Conservation (phyloP, 2,329 filamentous ascomycete genomes). For the Penicillium sp. region DNA sequence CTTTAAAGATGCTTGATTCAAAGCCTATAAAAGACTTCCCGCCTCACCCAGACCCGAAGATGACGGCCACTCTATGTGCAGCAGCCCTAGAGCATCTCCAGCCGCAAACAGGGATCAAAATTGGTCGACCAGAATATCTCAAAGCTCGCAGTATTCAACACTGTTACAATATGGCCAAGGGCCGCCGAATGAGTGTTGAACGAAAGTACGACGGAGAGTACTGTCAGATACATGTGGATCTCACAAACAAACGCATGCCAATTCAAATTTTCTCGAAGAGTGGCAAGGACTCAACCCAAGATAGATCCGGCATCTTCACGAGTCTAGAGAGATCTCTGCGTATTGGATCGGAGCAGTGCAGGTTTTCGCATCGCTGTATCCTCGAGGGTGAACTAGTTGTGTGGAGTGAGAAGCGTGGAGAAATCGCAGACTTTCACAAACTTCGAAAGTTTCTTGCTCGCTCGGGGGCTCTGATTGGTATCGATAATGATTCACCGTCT, state of each 20-base stretch:
- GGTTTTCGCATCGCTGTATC: constrained; percentile 69
- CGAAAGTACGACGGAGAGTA: constrained; percentile 88
- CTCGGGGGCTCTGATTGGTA: constrained; percentile 71
- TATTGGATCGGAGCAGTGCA: constrained; percentile 63
- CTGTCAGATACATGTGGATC: constrained; percentile 82
- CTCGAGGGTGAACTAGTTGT: constrained; percentile 83
- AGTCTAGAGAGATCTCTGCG: constrained; percentile 68
- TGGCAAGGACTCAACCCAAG: constrained; percentile 82
- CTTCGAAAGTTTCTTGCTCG: constrained; percentile 79
- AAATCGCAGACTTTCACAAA: constrained; percentile 76
- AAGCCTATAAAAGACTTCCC: constrained; percentile 42
- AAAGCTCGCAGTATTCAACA: constrained; percentile 75
- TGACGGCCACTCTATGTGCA: constrained; percentile 33
- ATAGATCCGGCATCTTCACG: constrained; percentile 66
- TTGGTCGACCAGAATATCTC: constrained; percentile 66
- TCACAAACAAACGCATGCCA: constrained; percentile 56
- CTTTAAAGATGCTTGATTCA: constrained; percentile 57
- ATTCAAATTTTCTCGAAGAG: constrained; percentile 91
- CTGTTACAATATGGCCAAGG: constrained; percentile 67
- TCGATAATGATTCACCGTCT: constrained; percentile 69
- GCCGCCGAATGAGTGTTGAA: constrained; percentile 71
- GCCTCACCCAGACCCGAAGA: constrained; percentile 36
- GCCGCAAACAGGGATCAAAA: constrained; percentile 64
- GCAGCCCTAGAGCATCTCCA: constrained; percentile 51
- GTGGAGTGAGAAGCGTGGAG: constrained; percentile 68